Base-by-base conservation (phyloP, 1,284 basidiomycete species). In the Pyrrhoderma noxium region DNA sequence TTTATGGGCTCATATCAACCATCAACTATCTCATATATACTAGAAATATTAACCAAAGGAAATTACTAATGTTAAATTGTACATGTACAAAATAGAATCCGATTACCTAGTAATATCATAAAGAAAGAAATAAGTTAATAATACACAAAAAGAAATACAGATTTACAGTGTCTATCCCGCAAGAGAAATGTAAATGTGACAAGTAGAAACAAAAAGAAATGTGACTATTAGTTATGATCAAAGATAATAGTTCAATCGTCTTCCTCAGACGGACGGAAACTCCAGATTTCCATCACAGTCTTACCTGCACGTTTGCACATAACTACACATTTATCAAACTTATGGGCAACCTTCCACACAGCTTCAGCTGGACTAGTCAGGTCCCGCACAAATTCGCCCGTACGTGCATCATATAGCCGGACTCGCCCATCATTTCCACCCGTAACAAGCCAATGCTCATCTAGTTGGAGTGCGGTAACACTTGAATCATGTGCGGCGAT, bases 381-480 rank as follows among this genome's bases (percentile, higher is more conserved):
- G 61, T 93, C 89, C 52, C 91, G 73, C 56, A 93, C 79, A 62
- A 79, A 82, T 43, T 67, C 66, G 23, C 89, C 90, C 25, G 81
- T 86, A 56, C 65, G 64, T 23, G 82, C 76, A 64, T 92, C 89
- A 75, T 85, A 98, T 52, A 98, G 68, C 62, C 92, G 82, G 56
- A 95, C 93, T 5, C 85, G 74, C 2, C 95, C 95, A 62, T 98
- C 95, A 61, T 93, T 94, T 23, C 94, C 93, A 40, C 88, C 85
- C 22, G 84, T 87, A 39, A 88, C 78, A 50, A 89, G 72, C 67
- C 89, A 92, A 48, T 82, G 73, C 8, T 82, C 77, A 65, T 93
- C 88, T 61, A 94, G 89, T 67, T 97, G 94, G 11, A 98, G 73
- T 19, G 87, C 84, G 0, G 93, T 94, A 22, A 98, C 90, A 37